These are phyloP conservation scores for Stenocarpella maydis DNA, from an alignment of 2,329 filamentous ascomycete genomes.

Conservation along the genomic window DNA sequence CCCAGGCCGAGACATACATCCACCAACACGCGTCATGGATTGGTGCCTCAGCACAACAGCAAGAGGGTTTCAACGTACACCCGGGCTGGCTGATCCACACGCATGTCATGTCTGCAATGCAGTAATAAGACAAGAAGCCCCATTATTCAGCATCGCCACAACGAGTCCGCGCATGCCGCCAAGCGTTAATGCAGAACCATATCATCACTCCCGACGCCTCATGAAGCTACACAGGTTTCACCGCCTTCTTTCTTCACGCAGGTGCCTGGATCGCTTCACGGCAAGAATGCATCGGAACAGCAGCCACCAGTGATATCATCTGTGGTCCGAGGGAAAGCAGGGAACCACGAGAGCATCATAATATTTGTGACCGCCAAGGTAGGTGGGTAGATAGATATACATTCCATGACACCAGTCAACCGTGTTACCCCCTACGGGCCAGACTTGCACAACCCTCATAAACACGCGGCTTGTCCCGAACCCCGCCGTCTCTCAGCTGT, in stretches of 20 bases:
- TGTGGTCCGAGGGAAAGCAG: too few relatives aligned
- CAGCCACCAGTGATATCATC: neutral
- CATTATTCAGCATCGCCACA: neutral
- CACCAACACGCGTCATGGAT: neutral
- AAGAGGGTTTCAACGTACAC: neutral
- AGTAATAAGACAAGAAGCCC: neutral
- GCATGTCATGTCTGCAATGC: neutral
- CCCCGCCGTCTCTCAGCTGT: conserved; percentile 37
- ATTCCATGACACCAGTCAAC: neutral
- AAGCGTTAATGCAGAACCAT: neutral
- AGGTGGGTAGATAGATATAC: neutral
- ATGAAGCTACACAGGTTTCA: conserved; percentile 21
- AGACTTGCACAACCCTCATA: neutral
- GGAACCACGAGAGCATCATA: neutral
- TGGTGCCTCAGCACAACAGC: conserved; percentile 13
- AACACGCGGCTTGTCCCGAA: conserved; percentile 1
- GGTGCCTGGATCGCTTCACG: conserved; percentile 7
- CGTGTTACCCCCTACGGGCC: neutral
- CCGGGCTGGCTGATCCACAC: conserved; percentile 24
- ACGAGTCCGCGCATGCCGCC: neutral
- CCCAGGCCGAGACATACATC: conserved; percentile 1
- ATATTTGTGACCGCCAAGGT: neutral
- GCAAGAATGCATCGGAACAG: neutral
- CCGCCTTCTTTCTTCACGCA: conserved; percentile 30
- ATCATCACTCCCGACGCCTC: neutral